Conservation (phyloP, 2,329 filamentous ascomycete genomes). For the Ceratocystis cacaofunesta region DNA sequence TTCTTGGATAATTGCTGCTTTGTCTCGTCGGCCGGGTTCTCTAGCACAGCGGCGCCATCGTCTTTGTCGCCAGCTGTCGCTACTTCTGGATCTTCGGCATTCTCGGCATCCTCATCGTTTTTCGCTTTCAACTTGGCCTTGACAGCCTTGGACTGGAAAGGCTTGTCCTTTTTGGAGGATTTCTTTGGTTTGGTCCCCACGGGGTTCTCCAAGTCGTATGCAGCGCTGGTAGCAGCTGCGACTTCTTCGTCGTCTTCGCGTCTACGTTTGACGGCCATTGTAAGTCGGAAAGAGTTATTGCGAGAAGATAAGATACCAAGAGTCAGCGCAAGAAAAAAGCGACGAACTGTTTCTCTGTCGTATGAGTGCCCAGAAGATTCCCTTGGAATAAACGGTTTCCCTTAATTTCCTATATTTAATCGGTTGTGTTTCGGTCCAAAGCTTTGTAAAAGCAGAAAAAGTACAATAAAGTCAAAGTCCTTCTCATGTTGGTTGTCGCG, state of each 20-base stretch:
- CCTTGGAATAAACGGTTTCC: too few species aligned
- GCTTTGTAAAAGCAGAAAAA: neutral
- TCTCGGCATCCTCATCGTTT: neutral
- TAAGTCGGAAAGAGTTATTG: neutral
- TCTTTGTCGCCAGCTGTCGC: conserved; percentile 18
- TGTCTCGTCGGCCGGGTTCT: neutral
- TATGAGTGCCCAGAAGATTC: too few species aligned
- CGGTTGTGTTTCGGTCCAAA: neutral
- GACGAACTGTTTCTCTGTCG: too few species aligned
- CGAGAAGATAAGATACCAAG: too few species aligned
- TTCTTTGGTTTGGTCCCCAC: conserved; percentile 21
- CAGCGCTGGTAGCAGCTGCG: conserved; percentile 18
- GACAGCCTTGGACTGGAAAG: conserved; percentile 16
- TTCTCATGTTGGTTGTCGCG: conserved; percentile 6
- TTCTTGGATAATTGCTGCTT: conserved; percentile 21
- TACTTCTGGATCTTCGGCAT: conserved; percentile 7
- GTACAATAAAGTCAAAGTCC: neutral
- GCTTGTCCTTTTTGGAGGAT: conserved; percentile 20
- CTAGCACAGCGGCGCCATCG: conserved; percentile 17
- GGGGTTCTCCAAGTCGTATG: conserved; percentile 19
- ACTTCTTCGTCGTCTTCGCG: conserved; percentile 20
- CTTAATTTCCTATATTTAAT: too few species aligned
- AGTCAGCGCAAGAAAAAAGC: too few species aligned
- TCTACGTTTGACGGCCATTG: conserved; percentile 15
- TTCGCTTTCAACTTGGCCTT: conserved; percentile 15